Percentiles rank a stretch among this genome's conserved stretches.
Conservation (phyloP, 2,329 filamentous ascomycete species). For the Penicillium crustosum region DNA sequence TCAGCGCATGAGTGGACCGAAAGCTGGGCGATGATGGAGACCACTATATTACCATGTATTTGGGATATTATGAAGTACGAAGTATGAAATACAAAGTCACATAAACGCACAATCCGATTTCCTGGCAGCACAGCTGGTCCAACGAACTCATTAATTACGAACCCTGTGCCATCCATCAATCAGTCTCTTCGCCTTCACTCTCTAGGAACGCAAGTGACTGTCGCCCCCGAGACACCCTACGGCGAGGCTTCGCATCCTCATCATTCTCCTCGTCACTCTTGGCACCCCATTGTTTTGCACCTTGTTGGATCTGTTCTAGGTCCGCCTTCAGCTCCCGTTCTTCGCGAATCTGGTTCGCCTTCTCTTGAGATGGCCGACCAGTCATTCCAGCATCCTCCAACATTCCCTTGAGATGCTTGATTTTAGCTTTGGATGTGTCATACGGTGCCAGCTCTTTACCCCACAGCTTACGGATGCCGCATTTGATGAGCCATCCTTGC, state of each 20-base stretch:
- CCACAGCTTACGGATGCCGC: constrained; percentile 92
- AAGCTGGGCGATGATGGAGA: constrained; percentile 35
- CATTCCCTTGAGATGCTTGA: constrained; percentile 75
- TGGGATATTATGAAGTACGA: constrained; percentile 7
- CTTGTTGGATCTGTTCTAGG: constrained; percentile 79
- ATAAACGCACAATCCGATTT: background rate
- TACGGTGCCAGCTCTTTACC: constrained; percentile 75
- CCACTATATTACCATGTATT: background rate
- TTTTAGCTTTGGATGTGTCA: constrained; percentile 73
- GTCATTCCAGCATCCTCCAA: constrained; percentile 82
- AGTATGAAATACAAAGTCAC: constrained; percentile 4
- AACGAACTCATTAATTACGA: background rate
- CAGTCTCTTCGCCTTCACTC: constrained; percentile 65
- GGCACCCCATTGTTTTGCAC: constrained; percentile 74
- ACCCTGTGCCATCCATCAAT: constrained; percentile 32
- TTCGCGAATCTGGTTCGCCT: constrained; percentile 84
- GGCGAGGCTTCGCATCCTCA: constrained; percentile 39
- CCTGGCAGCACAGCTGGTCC: background rate
- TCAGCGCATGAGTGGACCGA: constrained; percentile 68
- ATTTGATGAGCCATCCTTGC: constrained; percentile 83
- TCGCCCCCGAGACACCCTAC: constrained; percentile 42
- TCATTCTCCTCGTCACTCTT: constrained; percentile 44
- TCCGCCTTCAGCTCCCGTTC: constrained; percentile 79
- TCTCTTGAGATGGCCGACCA: constrained; percentile 81
- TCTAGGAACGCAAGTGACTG: constrained; percentile 61